These are phyloP conservation scores for Pichia ethanolica DNA, from an alignment of 805 yeast species.

Conservation along the genomic window DNA sequence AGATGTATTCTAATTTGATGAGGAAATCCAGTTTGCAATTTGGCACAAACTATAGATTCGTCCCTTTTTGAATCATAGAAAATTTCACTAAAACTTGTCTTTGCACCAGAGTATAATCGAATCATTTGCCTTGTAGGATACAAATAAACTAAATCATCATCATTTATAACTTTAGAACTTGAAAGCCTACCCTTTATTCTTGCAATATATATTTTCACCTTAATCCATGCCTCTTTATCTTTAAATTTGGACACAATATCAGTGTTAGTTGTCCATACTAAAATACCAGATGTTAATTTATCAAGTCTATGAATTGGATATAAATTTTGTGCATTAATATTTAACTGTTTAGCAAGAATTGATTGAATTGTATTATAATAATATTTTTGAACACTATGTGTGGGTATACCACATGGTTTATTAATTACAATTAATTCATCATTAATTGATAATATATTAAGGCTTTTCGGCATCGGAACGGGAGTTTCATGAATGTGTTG, in stretches of 20 bases:
- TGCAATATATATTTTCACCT: constrained; percentile 36
- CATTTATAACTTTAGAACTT: constrained; percentile 17
- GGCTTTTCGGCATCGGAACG: not conserved
- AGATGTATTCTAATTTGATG: constrained; percentile 52
- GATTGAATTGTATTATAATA: constrained; percentile 38
- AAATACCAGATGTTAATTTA: constrained; percentile 43
- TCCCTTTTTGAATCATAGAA: constrained; percentile 21
- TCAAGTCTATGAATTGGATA: constrained; percentile 43
- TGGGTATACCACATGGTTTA: constrained; percentile 46
- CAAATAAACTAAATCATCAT: constrained; percentile 30
- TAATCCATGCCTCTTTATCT: constrained; percentile 11
- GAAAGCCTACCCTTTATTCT: constrained; percentile 36
- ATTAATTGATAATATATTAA: not conserved
- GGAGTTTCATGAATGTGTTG: constrained; percentile 13
- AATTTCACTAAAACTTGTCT: constrained; percentile 15
- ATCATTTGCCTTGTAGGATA: constrained; percentile 20
- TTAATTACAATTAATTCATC: constrained; percentile 30
- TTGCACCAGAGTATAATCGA: constrained; percentile 14
- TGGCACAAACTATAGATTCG: constrained; percentile 37
- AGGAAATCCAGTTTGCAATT: constrained; percentile 42
- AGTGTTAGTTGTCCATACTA: constrained; percentile 34
- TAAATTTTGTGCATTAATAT: constrained; percentile 1
- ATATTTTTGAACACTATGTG: constrained; percentile 43
- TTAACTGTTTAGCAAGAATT: constrained; percentile 30
- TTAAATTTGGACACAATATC: constrained; percentile 21